Evolutionary conservation across 2,329 filamentous ascomycete genomes (phyloP), one percentile per base, ranked within the genome.

Genomic region (Penicillium brasilianum): DNA sequence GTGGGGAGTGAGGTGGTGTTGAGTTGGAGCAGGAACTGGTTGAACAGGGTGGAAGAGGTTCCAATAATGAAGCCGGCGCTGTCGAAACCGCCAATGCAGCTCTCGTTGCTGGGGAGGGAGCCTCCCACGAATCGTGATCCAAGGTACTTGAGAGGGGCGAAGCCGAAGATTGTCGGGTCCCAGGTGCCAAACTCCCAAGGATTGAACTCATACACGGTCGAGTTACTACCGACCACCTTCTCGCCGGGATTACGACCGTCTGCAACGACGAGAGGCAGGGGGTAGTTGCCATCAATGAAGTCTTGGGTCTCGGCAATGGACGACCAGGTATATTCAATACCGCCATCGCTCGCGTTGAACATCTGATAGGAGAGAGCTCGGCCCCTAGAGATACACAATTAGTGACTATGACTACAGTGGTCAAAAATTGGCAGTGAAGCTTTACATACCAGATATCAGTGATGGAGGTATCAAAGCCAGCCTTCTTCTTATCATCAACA

Each of bases 361-460:
- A 97, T 84, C 78, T 97, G 93, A 77, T 90, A 96, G 1, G 89
- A 89, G n/a, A 97, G 83, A 50, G 91, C 91, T 60, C 93, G 89
- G 30, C 91, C 91, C 82, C 72, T 74, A 48, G 22, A 63, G 13
- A 30, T 8, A 57, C 49, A 34, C 4, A 18, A 37, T 67, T 48
- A 66, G 58, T 14, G 39, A 28, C 1, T 20, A 7, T 14, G 11
- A 5, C 16, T 20, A 20, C 18, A 18, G 9, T 39, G 5, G 11
- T 49, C 8, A 7, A 49, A 49, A 32, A 36, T 14, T 36, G 48
- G 22, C 18, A 18, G 28, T 14, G 11, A 20, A 25, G 14, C 0
- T 11, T 10, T 30, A 22, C 18, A 64, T 73, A 80, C 90, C 93
- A 96, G 76, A 92, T 92, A 79, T 97, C 93, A 0, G 93, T 97